Evolutionary conservation across 2,329 filamentous ascomycete genomes (phyloP), one percentile per base, ranked within the genome.

Genomic region (Chalaropsis thielavioides): DNA sequence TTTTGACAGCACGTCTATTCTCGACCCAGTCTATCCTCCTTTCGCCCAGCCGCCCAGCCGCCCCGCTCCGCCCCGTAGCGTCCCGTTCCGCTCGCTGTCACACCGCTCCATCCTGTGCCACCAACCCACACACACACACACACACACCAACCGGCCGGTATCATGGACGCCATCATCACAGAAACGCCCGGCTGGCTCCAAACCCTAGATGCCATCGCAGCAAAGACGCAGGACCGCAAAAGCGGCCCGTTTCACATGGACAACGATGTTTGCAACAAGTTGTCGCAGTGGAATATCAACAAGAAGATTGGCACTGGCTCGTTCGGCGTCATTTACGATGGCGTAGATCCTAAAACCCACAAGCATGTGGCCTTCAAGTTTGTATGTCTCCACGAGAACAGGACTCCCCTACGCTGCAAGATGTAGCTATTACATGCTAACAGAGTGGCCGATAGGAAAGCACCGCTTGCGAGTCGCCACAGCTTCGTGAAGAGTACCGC

Each of bases 251-350:
- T 43, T 15, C 11, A 19, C 2, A 27, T n/a, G 3, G 35, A 35
- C 24, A 35, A 44, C 38, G 41, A 35, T 24, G 6, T 40, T 38
- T 38, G 22, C 31, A 63, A 66, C 43, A 40, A 54, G 19, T 61
- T 43, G 38, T n/a, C 40, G 3, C 51, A 46, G 7, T 61, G 60
- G 31, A 27, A 60, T 7, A 46, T 67, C 4, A 56, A 43, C 11
- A 51, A 67, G 31, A 64, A 64, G 49, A 56, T 67, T 22, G 65
- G 65, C 43, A 64, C 62, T 10, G 65, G 65, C 11, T 67, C 65
- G 13, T 67, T 67, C 44, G 65, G 65, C 13, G 65, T 67, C n/a
- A 60, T 67, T 7, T 67, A 64, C 38, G 65, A 59, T n/a, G 65
- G 61, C 2, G 38, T 41, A 8, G 59, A 64, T 22, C 35, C 56